Evolutionary conservation across 225 moss, liverwort and hornwort genomes (phyloP).

Genomic region (Polytrichum formosum): DNA sequence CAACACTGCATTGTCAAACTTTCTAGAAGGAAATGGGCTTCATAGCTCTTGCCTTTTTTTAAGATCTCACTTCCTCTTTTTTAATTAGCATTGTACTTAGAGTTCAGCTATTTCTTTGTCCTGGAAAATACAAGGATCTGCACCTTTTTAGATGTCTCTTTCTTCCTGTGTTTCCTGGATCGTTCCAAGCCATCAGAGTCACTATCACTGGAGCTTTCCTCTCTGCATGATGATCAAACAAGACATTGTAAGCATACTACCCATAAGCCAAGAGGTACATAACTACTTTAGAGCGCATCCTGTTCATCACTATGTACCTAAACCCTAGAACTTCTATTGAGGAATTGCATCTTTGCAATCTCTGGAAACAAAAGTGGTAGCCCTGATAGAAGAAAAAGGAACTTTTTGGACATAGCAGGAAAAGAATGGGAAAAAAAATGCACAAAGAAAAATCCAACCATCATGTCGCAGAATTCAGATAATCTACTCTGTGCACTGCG

Average conservation of each 20-base stretch:
- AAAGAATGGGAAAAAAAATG: too few species aligned
- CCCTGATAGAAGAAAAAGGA: neutral
- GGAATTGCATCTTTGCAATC: neutral
- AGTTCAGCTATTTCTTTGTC: too few species aligned
- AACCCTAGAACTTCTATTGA: neutral
- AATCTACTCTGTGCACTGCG: too few species aligned
- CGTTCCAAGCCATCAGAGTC: conserved; percentile 60
- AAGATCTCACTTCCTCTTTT: too few species aligned
- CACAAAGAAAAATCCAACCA: too few species aligned
- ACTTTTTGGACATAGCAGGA: neutral
- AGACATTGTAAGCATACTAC: neutral
- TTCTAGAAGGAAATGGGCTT: too few species aligned
- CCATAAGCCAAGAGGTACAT: neutral
- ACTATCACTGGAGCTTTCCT: conserved; percentile 65
- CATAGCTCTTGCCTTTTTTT: too few species aligned
- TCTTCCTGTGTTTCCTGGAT: conserved; percentile 66
- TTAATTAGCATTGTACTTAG: too few species aligned
- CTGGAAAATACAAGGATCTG: too few species aligned
- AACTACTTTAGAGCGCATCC: neutral
- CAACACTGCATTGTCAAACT: too few species aligned
- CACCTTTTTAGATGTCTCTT: conserved; percentile 67
- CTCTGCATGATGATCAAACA: conserved; percentile 31
- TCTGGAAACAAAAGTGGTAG: neutral
- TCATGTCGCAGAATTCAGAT: too few species aligned
- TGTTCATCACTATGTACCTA: too few species aligned